These are phyloP conservation scores for Kurtzmaniella quercitrusa DNA, from an alignment of 1,139 yeast species.

Conservation along the genomic window DNA sequence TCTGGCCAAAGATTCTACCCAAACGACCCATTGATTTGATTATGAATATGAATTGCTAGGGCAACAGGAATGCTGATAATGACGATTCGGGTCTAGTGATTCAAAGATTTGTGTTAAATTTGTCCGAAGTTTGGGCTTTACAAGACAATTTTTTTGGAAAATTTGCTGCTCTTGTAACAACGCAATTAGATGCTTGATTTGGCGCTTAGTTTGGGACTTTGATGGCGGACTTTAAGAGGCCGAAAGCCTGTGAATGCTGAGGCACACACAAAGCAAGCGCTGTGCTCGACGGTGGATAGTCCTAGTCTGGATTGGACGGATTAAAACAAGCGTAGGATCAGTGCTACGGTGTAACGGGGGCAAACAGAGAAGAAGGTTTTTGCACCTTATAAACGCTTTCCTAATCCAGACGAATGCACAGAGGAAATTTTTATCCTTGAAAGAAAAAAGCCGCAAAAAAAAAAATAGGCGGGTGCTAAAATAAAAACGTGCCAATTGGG, in stretches of 20 bases:
- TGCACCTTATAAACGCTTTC: background rate
- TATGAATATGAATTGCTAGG: background rate
- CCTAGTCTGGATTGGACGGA: background rate
- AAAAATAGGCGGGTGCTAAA: background rate
- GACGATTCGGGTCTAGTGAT: too few species aligned
- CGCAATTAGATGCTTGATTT: too few species aligned
- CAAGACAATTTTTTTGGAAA: background rate
- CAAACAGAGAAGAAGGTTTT: background rate
- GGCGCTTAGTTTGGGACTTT: too few species aligned
- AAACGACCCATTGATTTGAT: constrained; percentile 1
- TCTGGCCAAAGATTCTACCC: constrained; percentile 2
- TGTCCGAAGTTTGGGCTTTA: too few species aligned
- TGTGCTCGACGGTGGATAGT: background rate
- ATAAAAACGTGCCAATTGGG: background rate
- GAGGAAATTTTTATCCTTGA: constrained; percentile 1
- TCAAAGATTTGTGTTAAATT: too few species aligned
- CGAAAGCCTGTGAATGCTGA: background rate
- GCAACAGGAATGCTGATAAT: too few species aligned
- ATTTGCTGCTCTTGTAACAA: too few species aligned
- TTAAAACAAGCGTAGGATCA: background rate
- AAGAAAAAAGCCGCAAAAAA: background rate
- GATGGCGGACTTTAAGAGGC: background rate
- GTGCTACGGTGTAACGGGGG: background rate
- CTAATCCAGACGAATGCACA: background rate
- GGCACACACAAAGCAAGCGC: background rate